Conservation (phyloP, 176 grass and related monocot genomes). For the Triticum urartu region DNA sequence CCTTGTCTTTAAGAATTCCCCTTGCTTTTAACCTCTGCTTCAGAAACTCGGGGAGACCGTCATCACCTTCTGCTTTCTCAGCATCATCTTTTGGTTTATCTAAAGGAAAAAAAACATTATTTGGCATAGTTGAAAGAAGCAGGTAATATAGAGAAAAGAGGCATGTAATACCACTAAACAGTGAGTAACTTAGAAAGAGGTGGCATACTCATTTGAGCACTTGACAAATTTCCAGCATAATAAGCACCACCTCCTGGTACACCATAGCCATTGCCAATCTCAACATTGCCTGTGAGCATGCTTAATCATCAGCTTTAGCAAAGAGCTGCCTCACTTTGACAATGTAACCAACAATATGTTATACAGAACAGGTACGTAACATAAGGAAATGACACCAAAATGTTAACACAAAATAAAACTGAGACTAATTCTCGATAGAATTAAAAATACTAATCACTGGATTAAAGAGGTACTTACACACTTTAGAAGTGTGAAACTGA, state of each 20-base stretch:
- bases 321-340: slow-evolving; percentile 1
- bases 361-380: neutral
- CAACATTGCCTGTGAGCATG: slow-evolving; percentile 62
- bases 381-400: slow-evolving; percentile 8
- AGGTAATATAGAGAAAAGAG: slow-evolving; percentile 4
- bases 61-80: slow-evolving; percentile 56
- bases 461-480: neutral
- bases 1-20: slow-evolving; percentile 81
- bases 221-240: slow-evolving; percentile 55
- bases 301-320: slow-evolving; percentile 26
- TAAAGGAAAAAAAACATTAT: slow-evolving; percentile 25
- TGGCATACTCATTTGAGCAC: slow-evolving; percentile 56
- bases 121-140: slow-evolving; percentile 26
- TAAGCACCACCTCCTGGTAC: slow-evolving; percentile 96
- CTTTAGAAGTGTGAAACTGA: slow-evolving; percentile 6
- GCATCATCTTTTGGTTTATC: slow-evolving; percentile 48
- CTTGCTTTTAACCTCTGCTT: slow-evolving; percentile 78
- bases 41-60: slow-evolving; percentile 75
- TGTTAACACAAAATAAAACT: slow-evolving; percentile 1
- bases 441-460: slow-evolving; percentile 5
- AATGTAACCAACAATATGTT: slow-evolving; percentile 10
- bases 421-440: neutral
- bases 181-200: slow-evolving; percentile 13
- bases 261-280: slow-evolving; percentile 99
- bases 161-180: slow-evolving; percentile 30